A percentile compares a stretch with the other conserved stretches of the same genome.
Conservation (phyloP, 805 yeast species). For the Wickerhamomyces queroliae region DNA sequence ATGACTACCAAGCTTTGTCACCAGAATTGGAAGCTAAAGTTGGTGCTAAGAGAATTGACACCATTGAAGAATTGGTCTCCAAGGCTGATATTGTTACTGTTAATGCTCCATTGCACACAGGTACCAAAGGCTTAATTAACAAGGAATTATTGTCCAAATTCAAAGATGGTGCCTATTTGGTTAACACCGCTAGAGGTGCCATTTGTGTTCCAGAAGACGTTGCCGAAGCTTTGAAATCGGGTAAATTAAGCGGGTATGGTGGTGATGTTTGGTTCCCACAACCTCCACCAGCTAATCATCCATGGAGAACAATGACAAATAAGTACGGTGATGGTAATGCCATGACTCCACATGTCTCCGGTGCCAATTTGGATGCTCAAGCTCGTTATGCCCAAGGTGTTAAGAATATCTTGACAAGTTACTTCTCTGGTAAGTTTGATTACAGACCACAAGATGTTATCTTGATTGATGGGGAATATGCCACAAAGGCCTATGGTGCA, state of each 20-base stretch:
- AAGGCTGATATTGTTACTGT: constrained; percentile 70
- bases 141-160: constrained; percentile 59
- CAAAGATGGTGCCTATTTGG: constrained; percentile 69
- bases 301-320: constrained; percentile 70
- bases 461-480: constrained; percentile 65
- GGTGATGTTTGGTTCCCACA: constrained; percentile 88
- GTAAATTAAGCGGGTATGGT: constrained; percentile 73
- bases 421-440: constrained; percentile 55
- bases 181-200: constrained; percentile 81
- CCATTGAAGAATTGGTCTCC: constrained; percentile 58
- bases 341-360: constrained; percentile 80
- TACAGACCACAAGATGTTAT: constrained; percentile 76
- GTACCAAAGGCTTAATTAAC: constrained; percentile 62
- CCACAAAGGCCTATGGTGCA: constrained; percentile 66
- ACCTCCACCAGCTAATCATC: constrained; percentile 73
- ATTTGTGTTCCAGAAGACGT: constrained; percentile 69
- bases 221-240: constrained; percentile 64
- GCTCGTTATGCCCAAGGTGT: constrained; percentile 67
- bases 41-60: constrained; percentile 53
- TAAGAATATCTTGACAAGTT: constrained; percentile 55
- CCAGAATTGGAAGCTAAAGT: constrained; percentile 51
- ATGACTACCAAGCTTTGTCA: constrained; percentile 67
- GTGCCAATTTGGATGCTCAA: constrained; percentile 79
- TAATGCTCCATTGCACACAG: constrained; percentile 72
- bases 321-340: constrained; percentile 72